These are phyloP conservation scores for Aspergillus ustus DNA, from an alignment of 2,329 filamentous ascomycete species.

Conservation along the genomic window DNA sequence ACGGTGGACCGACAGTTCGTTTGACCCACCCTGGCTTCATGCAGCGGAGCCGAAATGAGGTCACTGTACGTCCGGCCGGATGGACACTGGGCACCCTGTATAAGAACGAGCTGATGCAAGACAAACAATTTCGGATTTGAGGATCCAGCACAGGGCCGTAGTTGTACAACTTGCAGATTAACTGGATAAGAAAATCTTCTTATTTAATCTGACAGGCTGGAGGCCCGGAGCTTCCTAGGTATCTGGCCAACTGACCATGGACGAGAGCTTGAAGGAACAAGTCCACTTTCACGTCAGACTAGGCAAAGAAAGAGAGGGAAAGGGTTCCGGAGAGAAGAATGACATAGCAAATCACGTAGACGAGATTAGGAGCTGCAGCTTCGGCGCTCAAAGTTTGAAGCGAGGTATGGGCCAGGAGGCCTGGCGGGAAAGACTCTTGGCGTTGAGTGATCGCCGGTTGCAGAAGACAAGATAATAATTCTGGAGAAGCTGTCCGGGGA, in stretches of 20 bases:
- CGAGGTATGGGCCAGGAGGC: background rate
- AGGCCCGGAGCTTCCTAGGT: background rate
- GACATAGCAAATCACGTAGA: background rate
- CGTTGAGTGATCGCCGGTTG: background rate
- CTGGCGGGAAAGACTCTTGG: background rate
- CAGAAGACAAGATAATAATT: background rate
- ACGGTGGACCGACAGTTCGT: background rate
- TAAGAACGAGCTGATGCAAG: slow-evolving; percentile 12
- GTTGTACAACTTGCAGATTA: slow-evolving; percentile 3
- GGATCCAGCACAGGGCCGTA: background rate
- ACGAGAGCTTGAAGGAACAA: background rate
- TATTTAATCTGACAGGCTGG: background rate
- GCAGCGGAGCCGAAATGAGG: slow-evolving; percentile 23
- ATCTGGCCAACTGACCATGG: background rate
- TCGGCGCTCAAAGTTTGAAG: background rate
- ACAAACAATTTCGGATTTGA: background rate
- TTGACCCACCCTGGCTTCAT: slow-evolving; percentile 15
- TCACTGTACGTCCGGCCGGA: slow-evolving; percentile 19
- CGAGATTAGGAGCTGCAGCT: background rate
- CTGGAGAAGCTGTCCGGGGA: background rate
- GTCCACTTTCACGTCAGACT: background rate
- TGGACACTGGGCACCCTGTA: background rate
- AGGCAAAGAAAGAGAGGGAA: background rate
- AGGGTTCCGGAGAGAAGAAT: background rate
- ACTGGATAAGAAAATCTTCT: slow-evolving; percentile 10